Evolutionary conservation across 441 rosid genomes (phyloP).

Genomic region (Pelargonium australe): DNA sequence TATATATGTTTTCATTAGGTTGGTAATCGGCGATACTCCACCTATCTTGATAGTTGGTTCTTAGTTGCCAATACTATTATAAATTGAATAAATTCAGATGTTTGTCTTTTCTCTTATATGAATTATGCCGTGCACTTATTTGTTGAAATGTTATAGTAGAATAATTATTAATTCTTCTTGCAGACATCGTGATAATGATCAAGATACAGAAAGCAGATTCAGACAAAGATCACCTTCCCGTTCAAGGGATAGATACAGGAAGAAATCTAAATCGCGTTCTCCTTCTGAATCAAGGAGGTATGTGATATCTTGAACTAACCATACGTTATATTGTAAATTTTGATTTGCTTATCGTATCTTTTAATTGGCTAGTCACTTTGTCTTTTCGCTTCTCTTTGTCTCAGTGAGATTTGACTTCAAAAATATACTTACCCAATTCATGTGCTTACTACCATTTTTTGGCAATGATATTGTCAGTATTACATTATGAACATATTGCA

Average conservation of each 20-base stretch:
- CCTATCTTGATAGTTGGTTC: not conserved
- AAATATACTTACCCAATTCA: not conserved
- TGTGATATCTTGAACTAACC: not conserved
- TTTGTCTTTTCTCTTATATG: not conserved
- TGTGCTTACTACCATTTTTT: not conserved
- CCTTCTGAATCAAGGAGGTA: conserved; percentile 27
- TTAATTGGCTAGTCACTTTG: not conserved
- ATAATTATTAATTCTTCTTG: not conserved
- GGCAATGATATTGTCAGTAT: not conserved
- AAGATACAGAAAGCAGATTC: conserved; percentile 23
- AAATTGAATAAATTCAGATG: not conserved
- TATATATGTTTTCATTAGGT: not conserved
- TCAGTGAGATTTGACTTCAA: not conserved
- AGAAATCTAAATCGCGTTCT: conserved; percentile 23
- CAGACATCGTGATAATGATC: conserved; percentile 19
- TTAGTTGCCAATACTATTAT: not conserved
- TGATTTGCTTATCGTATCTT: not conserved
- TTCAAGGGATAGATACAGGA: conserved; percentile 18
- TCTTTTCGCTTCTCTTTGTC: not conserved
- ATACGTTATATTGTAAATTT: not conserved
- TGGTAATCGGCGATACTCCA: not conserved
- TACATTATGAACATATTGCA: not conserved
- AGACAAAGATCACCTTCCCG: conserved; percentile 22
- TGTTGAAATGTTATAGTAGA: not conserved
- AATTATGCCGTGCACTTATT: not conserved